Conservation (phyloP, 208 protist genomes). For the Acanthamoeba culbertsoni region DNA sequence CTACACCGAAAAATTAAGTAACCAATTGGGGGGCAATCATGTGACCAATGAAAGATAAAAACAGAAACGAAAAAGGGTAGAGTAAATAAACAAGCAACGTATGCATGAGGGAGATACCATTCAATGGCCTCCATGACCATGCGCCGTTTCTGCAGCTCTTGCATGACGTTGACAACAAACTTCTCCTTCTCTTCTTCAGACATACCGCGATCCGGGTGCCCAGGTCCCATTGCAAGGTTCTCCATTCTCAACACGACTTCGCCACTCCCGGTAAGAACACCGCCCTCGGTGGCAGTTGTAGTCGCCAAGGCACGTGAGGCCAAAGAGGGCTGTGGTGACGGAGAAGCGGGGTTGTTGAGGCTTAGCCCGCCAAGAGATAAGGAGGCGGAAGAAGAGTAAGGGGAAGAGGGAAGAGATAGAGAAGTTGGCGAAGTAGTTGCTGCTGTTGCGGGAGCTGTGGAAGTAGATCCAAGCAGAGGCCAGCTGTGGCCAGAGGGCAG, state of each 20-base stretch:
- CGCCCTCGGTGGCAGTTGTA: background rate
- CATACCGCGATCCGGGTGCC: background rate
- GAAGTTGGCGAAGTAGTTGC: too few relatives aligned
- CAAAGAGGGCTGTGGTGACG: too few relatives aligned
- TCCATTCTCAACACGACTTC: background rate
- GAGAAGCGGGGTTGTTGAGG: too few relatives aligned
- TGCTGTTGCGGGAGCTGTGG: too few relatives aligned
- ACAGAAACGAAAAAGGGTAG: background rate
- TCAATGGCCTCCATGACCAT: conserved; percentile 16
- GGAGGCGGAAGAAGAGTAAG: too few relatives aligned
- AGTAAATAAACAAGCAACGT: background rate
- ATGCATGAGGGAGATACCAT: background rate
- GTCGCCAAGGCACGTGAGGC: background rate
- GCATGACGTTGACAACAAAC: conserved; percentile 2
- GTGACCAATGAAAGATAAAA: too few relatives aligned
- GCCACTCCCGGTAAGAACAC: background rate
- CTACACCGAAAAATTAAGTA: too few relatives aligned
- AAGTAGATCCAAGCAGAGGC: too few relatives aligned
- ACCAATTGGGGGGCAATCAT: background rate
- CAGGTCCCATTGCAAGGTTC: background rate
- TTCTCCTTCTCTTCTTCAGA: conserved; percentile 2
- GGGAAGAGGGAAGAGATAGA: too few relatives aligned
- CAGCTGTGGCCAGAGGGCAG: too few relatives aligned
- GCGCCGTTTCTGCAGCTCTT: background rate
- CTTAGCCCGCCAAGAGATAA: too few relatives aligned